Percentiles rank a stretch among this genome's conserved stretches.
Evolutionary conservation across 2,329 filamentous ascomycete genomes (phyloP).

Genomic region (Aspergillus aculeatinus): DNA sequence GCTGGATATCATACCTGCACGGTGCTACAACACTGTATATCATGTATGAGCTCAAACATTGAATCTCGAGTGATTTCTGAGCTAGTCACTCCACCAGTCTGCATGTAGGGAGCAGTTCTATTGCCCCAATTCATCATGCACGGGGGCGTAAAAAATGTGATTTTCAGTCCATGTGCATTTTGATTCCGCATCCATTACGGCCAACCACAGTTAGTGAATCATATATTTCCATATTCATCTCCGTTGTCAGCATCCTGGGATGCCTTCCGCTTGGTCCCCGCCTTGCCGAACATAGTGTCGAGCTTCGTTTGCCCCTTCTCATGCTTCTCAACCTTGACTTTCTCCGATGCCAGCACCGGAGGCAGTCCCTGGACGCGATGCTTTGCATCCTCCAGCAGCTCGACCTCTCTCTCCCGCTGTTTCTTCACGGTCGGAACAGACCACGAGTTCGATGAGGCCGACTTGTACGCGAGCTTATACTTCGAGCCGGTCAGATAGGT

Average conservation of each 20-base stretch:
- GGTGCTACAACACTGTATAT: too few relatives aligned
- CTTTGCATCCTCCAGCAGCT: slow-evolving; percentile 36
- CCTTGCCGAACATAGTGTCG: slow-evolving; percentile 31
- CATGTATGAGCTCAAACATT: too few relatives aligned
- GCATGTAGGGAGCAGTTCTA: too few relatives aligned
- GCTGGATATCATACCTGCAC: too few relatives aligned
- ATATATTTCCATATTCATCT: not conserved
- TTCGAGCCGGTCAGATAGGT: slow-evolving; percentile 35
- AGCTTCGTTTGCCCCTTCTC: slow-evolving; percentile 36
- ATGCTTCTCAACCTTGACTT: slow-evolving; percentile 30
- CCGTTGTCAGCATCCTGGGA: slow-evolving; percentile 8
- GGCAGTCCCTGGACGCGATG: slow-evolving; percentile 32
- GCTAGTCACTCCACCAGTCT: too few relatives aligned
- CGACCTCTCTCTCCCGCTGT: slow-evolving; percentile 35
- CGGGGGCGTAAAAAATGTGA: too few relatives aligned
- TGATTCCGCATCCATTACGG: not conserved
- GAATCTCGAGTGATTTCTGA: too few relatives aligned
- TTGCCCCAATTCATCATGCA: too few relatives aligned
- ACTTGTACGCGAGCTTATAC: slow-evolving; percentile 39
- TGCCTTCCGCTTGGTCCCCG: slow-evolving; percentile 21
- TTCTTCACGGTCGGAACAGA: slow-evolving; percentile 36
- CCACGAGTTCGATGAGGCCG: slow-evolving; percentile 30
- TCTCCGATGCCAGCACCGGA: slow-evolving; percentile 34
- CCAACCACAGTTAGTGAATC: not conserved
- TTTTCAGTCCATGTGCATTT: not conserved